Evolutionary conservation across 1,284 basidiomycete species (phyloP).

Genomic region (Heterobasidion annosum): DNA sequence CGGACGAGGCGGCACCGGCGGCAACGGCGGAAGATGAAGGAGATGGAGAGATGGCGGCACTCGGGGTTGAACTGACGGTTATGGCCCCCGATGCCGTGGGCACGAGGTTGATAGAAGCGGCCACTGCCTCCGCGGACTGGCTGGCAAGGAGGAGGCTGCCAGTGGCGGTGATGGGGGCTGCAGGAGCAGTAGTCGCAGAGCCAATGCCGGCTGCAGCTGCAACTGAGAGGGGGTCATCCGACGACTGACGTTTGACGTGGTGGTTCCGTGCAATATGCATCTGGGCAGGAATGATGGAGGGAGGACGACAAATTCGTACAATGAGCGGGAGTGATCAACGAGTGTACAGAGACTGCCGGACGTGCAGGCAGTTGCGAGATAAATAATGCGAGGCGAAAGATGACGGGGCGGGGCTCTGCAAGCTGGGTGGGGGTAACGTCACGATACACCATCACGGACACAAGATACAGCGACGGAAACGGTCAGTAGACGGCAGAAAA

Average conservation of each 20-base stretch:
- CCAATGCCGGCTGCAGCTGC: constrained; percentile 11
- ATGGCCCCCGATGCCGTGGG: constrained; percentile 8
- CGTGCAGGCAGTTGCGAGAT: neutral
- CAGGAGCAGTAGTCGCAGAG: constrained; percentile 6
- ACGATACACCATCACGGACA: no score
- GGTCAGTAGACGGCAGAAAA: neutral
- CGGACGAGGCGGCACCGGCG: neutral
- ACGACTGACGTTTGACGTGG: constrained; percentile 10
- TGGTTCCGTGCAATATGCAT: constrained; percentile 16
- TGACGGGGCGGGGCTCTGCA: neutral
- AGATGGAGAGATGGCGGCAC: constrained; percentile 8
- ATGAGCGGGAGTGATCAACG: constrained; percentile 3
- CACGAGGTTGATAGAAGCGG: constrained; percentile 2
- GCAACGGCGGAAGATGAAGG: constrained; percentile 3
- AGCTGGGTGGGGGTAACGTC: no score
- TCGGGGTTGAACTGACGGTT: constrained; percentile 5
- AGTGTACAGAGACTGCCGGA: constrained; percentile 4
- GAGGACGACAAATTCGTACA: constrained; percentile 10
- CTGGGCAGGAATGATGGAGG: constrained; percentile 2
- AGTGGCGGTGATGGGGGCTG: neutral
- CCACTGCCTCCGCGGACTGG: neutral
- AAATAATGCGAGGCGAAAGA: neutral
- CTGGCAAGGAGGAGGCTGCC: constrained; percentile 8
- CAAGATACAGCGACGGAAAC: no score
- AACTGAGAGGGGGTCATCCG: neutral